Percentiles rank a stretch among this genome's conserved stretches.
Evolutionary conservation across 768 basidiomycete species (phyloP).

Genomic region (Leucocoprinus leucothites): DNA sequence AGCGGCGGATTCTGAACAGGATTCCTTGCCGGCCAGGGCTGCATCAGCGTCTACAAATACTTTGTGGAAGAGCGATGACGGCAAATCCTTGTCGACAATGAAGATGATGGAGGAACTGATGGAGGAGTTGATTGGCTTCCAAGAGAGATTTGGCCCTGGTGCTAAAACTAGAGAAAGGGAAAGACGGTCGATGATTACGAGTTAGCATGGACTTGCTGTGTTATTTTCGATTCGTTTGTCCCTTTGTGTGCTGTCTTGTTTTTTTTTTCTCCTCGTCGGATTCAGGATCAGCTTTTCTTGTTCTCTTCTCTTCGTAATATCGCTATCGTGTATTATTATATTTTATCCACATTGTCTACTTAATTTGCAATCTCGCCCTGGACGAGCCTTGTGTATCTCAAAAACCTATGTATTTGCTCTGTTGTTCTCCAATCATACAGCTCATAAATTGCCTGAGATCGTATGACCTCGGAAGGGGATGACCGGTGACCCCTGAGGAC

Average conservation of each 20-base stretch:
- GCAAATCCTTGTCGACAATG: slow-evolving; percentile 45
- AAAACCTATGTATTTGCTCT: not conserved
- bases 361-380: slow-evolving; percentile 6
- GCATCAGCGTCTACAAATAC: not conserved
- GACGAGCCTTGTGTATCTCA: no score
- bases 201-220: not conserved
- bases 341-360: slow-evolving; percentile 5
- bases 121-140: slow-evolving; percentile 85
- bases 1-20: slow-evolving; percentile 13
- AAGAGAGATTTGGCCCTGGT: slow-evolving; percentile 75
- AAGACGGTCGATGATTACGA: slow-evolving; percentile 33
- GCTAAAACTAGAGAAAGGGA: slow-evolving; percentile 51
- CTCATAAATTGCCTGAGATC: no score
- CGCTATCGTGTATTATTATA: slow-evolving; percentile 15
- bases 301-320: slow-evolving; percentile 1
- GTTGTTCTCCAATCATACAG: not conserved
- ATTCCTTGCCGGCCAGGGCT: not conserved
- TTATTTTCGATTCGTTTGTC: not conserved
- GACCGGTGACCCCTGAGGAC: no score
- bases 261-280: slow-evolving; percentile 6
- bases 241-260: not conserved
- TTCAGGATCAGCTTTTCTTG: slow-evolving; percentile 1
- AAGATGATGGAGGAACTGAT: slow-evolving; percentile 89
- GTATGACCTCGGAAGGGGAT: not conserved
- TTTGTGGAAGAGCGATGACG: slow-evolving; percentile 12